A percentile compares a stretch with the other conserved stretches of the same genome.
Conservation (phyloP, 2,329 filamentous ascomycete species). For the Verticillium albo-atrum region DNA sequence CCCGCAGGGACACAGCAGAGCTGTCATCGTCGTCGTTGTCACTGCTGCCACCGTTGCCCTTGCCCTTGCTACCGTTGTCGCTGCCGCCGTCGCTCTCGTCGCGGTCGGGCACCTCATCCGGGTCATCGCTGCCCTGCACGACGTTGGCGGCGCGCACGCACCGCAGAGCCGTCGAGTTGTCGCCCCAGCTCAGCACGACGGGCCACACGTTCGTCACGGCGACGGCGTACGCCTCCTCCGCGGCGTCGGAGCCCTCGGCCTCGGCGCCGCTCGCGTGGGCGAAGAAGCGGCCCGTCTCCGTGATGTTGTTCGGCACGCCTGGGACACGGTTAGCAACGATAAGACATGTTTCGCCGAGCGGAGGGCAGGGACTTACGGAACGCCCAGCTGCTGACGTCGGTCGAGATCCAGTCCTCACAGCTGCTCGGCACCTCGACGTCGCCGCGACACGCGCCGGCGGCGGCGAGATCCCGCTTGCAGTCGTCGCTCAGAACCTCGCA, state of each 20-base stretch:
- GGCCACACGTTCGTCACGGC: slow-evolving; percentile 1
- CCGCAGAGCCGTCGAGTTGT: neutral
- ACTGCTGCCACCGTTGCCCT: neutral
- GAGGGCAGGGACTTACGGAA: neutral
- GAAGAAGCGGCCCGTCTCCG: neutral
- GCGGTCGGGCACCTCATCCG: neutral
- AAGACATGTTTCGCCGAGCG: too few species aligned
- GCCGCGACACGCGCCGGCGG: neutral
- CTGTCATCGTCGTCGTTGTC: neutral
- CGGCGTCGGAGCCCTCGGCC: slow-evolving; percentile 1
- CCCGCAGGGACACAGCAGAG: neutral
- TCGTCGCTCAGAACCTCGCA: neutral
- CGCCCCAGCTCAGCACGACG: neutral
- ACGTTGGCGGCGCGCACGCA: neutral
- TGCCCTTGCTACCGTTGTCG: neutral
- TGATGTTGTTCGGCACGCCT: neutral
- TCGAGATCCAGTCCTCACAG: neutral
- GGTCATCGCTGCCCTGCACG: neutral
- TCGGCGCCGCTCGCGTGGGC: neutral
- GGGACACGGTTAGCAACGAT: neutral
- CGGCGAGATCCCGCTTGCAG: neutral
- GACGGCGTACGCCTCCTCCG: slow-evolving; percentile 8
- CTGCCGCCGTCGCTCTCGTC: neutral
- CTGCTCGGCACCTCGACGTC: neutral
- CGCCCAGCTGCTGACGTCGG: neutral